Evolutionary conservation across 306 rosid genomes (phyloP).

Genomic region (Casuarina cunninghamiana): DNA sequence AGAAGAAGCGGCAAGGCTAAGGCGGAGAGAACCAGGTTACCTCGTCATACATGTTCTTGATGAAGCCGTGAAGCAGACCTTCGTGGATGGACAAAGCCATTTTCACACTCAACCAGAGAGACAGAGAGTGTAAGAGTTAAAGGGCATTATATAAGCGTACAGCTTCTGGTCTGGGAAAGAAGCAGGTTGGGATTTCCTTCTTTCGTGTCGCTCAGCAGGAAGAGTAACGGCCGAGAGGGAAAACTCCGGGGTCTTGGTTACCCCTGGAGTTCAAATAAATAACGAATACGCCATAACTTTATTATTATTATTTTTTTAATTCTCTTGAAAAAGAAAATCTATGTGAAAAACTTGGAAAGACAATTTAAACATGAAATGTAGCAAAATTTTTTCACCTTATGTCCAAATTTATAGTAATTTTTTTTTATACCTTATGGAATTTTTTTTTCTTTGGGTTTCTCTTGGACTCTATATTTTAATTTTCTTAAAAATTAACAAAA

Average conservation of each 20-base stretch:
- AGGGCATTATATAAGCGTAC: neutral
- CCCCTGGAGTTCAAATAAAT: neutral
- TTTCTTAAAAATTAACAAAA: too few relatives aligned
- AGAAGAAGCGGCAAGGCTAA: neutral
- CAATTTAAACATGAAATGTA: too few relatives aligned
- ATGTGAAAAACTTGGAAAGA: neutral
- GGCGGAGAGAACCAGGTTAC: slow-evolving; percentile 5
- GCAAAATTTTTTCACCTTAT: too few relatives aligned
- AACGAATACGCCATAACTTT: neutral
- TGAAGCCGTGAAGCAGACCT: slow-evolving; percentile 16
- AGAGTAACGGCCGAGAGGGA: neutral
- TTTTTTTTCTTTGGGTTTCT: too few relatives aligned
- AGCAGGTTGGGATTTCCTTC: neutral
- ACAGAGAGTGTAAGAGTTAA: neutral
- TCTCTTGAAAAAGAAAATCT: neutral
- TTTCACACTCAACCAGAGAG: neutral
- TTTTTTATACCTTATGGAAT: too few relatives aligned
- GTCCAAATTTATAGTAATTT: too few relatives aligned
- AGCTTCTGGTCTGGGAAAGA: neutral
- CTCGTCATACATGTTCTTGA: slow-evolving; percentile 23
- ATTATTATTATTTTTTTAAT: neutral
- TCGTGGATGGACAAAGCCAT: slow-evolving; percentile 4
- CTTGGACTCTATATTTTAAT: too few relatives aligned
- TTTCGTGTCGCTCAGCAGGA: neutral
- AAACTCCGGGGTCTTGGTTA: neutral